These are phyloP conservation scores for Lycium barbarum DNA, from an alignment of 257 asterid species.

Conservation along the genomic window DNA sequence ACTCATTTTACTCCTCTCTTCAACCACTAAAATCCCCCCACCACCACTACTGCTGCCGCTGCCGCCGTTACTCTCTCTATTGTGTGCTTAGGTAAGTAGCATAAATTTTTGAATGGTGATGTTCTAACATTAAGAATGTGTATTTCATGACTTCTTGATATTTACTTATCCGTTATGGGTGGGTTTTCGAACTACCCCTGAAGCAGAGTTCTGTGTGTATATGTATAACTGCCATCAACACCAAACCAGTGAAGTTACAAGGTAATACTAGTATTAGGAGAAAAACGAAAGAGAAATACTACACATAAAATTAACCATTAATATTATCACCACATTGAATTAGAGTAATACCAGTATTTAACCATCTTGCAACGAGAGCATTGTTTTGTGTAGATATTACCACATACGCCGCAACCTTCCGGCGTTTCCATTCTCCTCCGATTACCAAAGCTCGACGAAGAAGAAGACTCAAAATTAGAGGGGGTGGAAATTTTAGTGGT, in stretches of 20 bases:
- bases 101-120: background rate
- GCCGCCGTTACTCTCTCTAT: background rate
- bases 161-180: background rate
- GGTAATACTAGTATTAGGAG: background rate
- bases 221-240: background rate
- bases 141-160: background rate
- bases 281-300: background rate
- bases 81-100: background rate
- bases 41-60: no score
- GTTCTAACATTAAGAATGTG: background rate
- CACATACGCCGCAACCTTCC: conserved; percentile 86
- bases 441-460: background rate
- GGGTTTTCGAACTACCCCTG: background rate
- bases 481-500: no score
- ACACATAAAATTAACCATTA: no score
- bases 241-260: background rate
- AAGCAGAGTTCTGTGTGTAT: background rate
- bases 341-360: conserved; percentile 66
- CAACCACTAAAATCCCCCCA: no score
- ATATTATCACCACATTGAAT: no score
- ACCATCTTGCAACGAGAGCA: conserved; percentile 86
- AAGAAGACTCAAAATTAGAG: conserved; percentile 19
- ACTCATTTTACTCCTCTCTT: no score
- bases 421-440: no score
- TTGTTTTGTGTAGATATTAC: conserved; percentile 48